Evolutionary conservation across 257 asterid species (phyloP).

Genomic region (Thymus quinquecostatus): DNA sequence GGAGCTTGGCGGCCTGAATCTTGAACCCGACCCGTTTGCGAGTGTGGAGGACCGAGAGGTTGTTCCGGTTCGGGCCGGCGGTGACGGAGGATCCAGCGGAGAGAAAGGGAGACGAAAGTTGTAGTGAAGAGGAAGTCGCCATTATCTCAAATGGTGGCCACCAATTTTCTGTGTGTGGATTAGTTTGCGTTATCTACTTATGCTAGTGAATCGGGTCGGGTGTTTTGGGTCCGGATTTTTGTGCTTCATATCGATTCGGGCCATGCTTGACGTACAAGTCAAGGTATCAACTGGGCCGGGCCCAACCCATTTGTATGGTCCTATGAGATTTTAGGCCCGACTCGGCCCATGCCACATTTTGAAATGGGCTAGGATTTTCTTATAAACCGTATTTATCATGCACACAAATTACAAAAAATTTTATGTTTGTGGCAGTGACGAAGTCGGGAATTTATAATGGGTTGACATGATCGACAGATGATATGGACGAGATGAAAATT

Average conservation of each 20-base stretch:
- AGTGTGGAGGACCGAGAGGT: conserved; percentile 10
- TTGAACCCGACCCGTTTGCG: conserved; percentile 46
- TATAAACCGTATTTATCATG: too few relatives aligned
- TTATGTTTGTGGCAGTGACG: too few relatives aligned
- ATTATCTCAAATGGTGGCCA: conserved; percentile 25
- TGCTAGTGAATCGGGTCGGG: neutral
- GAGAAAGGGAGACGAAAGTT: conserved; percentile 52
- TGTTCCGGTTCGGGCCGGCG: conserved; percentile 31
- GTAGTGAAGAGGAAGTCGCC: conserved; percentile 39
- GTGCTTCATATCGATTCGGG: conserved; percentile 26
- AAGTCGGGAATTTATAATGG: too few relatives aligned
- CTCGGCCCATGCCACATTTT: too few relatives aligned
- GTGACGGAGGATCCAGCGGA: conserved; percentile 33
- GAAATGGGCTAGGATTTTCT: too few relatives aligned
- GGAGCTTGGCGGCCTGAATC: conserved; percentile 77
- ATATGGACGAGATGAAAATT: too few relatives aligned
- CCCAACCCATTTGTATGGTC: too few relatives aligned
- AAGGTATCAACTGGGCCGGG: too few relatives aligned
- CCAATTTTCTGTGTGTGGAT: neutral
- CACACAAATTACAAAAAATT: too few relatives aligned
- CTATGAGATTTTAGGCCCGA: too few relatives aligned
- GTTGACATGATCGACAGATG: too few relatives aligned
- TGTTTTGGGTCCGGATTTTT: neutral
- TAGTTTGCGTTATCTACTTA: conserved; percentile 13
- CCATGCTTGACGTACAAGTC: neutral